Percentiles rank a stretch among this genome's conserved stretches.
phyloP scores from a whole-genome alignment of 2,329 filamentous ascomycete species.

The Sclerotinia borealis region DNA sequence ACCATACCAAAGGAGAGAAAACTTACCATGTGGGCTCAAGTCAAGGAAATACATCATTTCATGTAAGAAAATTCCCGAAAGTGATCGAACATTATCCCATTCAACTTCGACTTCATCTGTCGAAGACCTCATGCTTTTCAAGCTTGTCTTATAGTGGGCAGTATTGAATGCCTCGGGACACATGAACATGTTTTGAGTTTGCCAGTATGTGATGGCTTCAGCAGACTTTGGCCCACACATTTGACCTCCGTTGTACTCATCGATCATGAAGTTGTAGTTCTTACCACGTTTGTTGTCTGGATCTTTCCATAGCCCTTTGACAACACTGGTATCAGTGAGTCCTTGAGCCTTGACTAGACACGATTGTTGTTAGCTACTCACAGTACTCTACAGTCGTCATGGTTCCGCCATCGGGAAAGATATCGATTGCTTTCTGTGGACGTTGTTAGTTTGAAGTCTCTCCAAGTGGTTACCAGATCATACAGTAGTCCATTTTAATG shows the following conservation, averaged over 20 bases:
- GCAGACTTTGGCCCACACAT: neutral
- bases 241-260: slow-evolving; percentile 4
- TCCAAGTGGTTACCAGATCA: neutral
- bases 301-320: slow-evolving; percentile 6
- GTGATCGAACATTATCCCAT: slow-evolving; percentile 3
- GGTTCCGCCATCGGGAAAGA: neutral
- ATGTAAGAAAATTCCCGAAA: slow-evolving; percentile 1
- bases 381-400: neutral
- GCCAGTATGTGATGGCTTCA: slow-evolving; percentile 6
- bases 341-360: neutral
- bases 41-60: slow-evolving; percentile 11
- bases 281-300: slow-evolving; percentile 2
- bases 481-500: slow-evolving; percentile 6
- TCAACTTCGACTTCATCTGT: neutral
- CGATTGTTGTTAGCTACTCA: neutral
- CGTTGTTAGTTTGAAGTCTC: neutral
- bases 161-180: neutral
- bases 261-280: slow-evolving; percentile 2
- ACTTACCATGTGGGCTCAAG: slow-evolving; percentile 4
- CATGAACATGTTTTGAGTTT: slow-evolving; percentile 1
- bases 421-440: neutral
- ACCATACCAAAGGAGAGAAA: neutral
- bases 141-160: slow-evolving; percentile 4
- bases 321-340: neutral
- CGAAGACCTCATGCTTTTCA: slow-evolving; percentile 2